A percentile compares a stretch with the other conserved stretches of the same genome.
These are phyloP conservation scores for Penicillium longicatenatum DNA, from an alignment of 495 filamentous ascomycete species.

Conservation along the genomic window DNA sequence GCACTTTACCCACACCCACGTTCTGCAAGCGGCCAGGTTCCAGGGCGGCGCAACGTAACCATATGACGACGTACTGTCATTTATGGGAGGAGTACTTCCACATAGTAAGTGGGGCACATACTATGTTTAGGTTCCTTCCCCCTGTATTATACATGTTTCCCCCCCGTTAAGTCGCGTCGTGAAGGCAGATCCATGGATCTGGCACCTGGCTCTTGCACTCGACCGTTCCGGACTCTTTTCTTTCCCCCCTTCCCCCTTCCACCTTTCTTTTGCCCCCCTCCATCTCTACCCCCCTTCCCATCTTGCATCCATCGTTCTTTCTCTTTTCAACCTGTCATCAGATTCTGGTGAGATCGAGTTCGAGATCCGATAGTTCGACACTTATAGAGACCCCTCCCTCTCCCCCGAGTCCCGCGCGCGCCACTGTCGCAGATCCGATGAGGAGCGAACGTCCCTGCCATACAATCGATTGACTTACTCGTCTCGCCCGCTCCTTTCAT, in stretches of 20 bases:
- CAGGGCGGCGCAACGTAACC: constrained; percentile 18
- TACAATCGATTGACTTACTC: constrained; percentile 23
- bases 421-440: constrained; percentile 31
- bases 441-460: constrained; percentile 19
- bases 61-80: constrained; percentile 20
- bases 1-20: constrained; percentile 30
- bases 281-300: constrained; percentile 27
- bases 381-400: neutral
- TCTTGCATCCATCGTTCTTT: constrained; percentile 25
- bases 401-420: constrained; percentile 20
- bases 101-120: neutral
- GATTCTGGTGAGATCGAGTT: constrained; percentile 7
- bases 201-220: constrained; percentile 25
- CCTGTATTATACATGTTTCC: constrained; percentile 20
- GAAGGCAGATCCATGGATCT: constrained; percentile 37
- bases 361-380: neutral
- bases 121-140: neutral
- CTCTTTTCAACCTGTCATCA: constrained; percentile 19
- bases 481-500: constrained; percentile 18
- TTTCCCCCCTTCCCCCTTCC: constrained; percentile 25
- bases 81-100: constrained; percentile 11
- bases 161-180: constrained; percentile 29
- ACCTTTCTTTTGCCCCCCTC: constrained; percentile 18
- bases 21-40: constrained; percentile 33
- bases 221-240: constrained; percentile 36